Percentiles rank a stretch among this genome's conserved stretches.
These are phyloP conservation scores for Coniochaeta hoffmannii DNA, from an alignment of 2,329 filamentous ascomycete species.

Conservation along the genomic window DNA sequence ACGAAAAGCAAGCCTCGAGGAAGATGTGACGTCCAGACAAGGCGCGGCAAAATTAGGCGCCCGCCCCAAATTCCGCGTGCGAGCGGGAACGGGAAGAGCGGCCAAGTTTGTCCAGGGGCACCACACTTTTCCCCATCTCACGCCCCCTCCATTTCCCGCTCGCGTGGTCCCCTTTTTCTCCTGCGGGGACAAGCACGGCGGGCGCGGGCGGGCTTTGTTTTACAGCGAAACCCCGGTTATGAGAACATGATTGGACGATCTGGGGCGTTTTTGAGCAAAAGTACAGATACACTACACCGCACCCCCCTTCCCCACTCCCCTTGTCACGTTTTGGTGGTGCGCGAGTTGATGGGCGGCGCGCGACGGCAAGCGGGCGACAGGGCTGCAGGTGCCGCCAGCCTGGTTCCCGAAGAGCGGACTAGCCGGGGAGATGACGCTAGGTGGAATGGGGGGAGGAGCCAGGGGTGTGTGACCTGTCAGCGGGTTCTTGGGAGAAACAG, in stretches of 20 bases:
- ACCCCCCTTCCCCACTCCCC: conserved; percentile 5
- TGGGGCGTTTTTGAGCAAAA: conserved; percentile 28
- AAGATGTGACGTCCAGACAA: conserved; percentile 20
- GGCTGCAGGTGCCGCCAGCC: conserved; percentile 18
- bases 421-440: neutral
- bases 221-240: conserved; percentile 34
- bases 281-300: conserved; percentile 33
- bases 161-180: conserved; percentile 5
- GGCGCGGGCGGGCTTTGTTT: conserved; percentile 29
- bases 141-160: conserved; percentile 14
- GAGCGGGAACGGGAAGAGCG: neutral
- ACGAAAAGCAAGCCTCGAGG: conserved; percentile 13
- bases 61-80: conserved; percentile 29
- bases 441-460: neutral
- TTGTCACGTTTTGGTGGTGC: neutral
- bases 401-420: neutral
- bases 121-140: conserved; percentile 14
- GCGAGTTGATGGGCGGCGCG: neutral
- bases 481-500: conserved; percentile 2
- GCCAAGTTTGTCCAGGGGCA: conserved; percentile 1
- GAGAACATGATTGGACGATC: conserved; percentile 46
- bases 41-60: conserved; percentile 26
- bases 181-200: conserved; percentile 18
- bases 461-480: neutral
- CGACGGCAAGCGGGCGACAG: conserved; percentile 16